Conservation (phyloP, 441 rosid genomes). For the Eruca vesicaria region DNA sequence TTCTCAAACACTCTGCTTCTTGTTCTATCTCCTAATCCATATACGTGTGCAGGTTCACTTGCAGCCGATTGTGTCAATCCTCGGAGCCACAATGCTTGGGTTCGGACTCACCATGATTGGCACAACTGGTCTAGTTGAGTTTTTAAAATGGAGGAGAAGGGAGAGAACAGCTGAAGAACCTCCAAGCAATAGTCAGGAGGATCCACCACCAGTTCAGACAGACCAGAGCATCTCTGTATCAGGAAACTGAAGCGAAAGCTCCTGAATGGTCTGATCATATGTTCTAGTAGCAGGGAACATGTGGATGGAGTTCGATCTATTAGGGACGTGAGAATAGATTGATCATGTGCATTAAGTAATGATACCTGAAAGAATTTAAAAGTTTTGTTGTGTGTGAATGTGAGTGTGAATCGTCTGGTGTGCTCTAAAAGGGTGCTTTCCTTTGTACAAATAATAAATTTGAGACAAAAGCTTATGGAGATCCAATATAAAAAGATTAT, state of each 20-base stretch:
- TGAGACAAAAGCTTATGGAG: neutral
- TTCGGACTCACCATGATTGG: constrained; percentile 77
- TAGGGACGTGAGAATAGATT: constrained; percentile 14
- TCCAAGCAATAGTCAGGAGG: constrained; percentile 23
- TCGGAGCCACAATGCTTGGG: constrained; percentile 74
- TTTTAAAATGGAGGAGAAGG: constrained; percentile 42
- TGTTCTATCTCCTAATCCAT: neutral
- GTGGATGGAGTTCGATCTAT: neutral
- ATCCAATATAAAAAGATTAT: neutral
- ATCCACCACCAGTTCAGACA: constrained; percentile 23
- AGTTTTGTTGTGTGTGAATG: constrained; percentile 2
- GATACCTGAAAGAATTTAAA: neutral
- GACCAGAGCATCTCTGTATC: constrained; percentile 25
- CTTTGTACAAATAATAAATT: neutral
- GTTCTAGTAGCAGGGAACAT: neutral
- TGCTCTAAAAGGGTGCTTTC: constrained; percentile 3
- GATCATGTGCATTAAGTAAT: constrained; percentile 16
- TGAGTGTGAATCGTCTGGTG: constrained; percentile 1
- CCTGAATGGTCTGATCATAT: neutral
- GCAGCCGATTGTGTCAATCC: constrained; percentile 66
- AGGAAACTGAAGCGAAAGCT: constrained; percentile 15
- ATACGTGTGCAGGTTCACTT: constrained; percentile 52
- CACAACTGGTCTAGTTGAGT: constrained; percentile 51
- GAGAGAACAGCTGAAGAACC: constrained; percentile 26
- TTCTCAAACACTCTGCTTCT: neutral